phyloP scores from a whole-genome alignment of 176 grass and related monocot species.

The Aegilops tauschii region DNA sequence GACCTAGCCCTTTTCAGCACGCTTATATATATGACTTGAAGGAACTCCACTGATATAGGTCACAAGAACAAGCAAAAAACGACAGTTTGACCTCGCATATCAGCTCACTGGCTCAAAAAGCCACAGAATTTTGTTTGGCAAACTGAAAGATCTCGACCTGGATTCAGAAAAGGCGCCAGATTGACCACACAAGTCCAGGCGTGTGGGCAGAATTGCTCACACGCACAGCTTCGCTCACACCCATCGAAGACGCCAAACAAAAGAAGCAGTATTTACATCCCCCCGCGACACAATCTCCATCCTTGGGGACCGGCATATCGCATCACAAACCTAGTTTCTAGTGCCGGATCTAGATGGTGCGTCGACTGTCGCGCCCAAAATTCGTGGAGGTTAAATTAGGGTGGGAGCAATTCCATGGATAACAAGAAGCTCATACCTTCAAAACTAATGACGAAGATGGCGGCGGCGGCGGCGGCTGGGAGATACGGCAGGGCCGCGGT shows the following conservation, averaged over 20 bases:
- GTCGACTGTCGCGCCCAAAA: background rate
- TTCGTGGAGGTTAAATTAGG: background rate
- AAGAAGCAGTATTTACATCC: background rate
- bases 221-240: background rate
- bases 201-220: background rate
- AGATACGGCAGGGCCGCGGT: background rate
- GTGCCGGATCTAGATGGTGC: background rate
- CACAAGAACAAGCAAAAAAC: background rate
- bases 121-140: background rate
- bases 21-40: background rate
- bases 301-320: background rate
- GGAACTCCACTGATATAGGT: background rate
- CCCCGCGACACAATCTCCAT: background rate
- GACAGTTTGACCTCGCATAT: background rate
- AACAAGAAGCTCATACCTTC: background rate
- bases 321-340: background rate
- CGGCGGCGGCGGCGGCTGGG: background rate
- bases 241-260: background rate
- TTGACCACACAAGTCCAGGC: background rate
- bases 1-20: background rate
- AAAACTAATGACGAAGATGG: background rate
- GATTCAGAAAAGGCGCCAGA: background rate
- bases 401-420: background rate
- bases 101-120: background rate
- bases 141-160: background rate